Percentiles rank a stretch among this genome's conserved stretches.
Conservation (phyloP, 1,284 basidiomycete genomes). For the Pyrrhoderma noxium region DNA sequence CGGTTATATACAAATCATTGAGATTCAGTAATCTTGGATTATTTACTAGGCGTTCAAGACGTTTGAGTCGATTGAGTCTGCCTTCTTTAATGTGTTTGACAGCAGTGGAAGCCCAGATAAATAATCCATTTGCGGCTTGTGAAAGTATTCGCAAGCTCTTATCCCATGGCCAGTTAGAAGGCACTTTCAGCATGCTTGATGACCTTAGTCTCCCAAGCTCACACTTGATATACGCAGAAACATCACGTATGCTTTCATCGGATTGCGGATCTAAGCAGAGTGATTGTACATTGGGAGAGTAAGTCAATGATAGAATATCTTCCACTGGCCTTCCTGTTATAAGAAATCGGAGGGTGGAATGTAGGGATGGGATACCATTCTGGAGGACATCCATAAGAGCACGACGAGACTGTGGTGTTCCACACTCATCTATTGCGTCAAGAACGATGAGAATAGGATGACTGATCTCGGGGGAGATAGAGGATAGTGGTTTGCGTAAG, state of each 20-base stretch:
- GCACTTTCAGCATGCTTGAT: not conserved
- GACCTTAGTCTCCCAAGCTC: too few relatives aligned
- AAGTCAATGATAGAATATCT: not conserved
- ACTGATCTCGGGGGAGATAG: not conserved
- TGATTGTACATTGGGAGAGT: too few relatives aligned
- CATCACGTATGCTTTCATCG: too few relatives aligned
- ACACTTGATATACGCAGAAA: too few relatives aligned
- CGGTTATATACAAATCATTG: not conserved
- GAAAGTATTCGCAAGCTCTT: constrained; percentile 20
- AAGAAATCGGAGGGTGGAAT: not conserved
- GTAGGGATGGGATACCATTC: not conserved
- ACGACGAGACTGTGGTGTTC: not conserved
- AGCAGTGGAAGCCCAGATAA: constrained; percentile 27
- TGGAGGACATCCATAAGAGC: not conserved
- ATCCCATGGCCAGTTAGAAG: not conserved
- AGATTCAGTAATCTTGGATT: not conserved
- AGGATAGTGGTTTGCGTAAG: not conserved
- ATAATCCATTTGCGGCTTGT: constrained; percentile 22
- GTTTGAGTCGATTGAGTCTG: too few relatives aligned
- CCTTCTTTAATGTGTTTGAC: constrained; percentile 17
- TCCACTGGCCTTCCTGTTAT: not conserved
- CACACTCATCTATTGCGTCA: constrained; percentile 17
- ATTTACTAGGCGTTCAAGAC: not conserved
- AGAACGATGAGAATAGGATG: constrained; percentile 10
- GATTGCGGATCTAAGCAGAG: too few relatives aligned